Evolutionary conservation across 805 yeast species (phyloP).

Genomic region (Candida xyloterini): DNA sequence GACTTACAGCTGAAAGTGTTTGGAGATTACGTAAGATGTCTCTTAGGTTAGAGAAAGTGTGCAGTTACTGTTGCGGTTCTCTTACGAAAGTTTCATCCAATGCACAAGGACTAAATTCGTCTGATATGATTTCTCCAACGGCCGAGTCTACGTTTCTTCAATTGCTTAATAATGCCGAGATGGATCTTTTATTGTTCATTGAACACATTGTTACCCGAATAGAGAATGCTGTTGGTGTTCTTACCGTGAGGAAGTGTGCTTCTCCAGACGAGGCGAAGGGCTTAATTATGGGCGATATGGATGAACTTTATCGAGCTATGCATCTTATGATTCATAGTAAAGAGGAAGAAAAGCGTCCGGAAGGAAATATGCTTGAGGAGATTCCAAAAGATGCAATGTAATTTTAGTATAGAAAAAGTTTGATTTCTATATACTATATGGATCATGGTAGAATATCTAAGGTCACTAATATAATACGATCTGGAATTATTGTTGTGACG

Average conservation of each 20-base stretch:
- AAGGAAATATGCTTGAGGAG: neutral
- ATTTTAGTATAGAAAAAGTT: neutral
- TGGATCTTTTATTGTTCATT: constrained; percentile 52
- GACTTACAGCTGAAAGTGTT: constrained; percentile 28
- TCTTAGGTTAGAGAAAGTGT: constrained; percentile 55
- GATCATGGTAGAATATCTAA: constrained; percentile 1
- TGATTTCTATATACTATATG: constrained; percentile 1
- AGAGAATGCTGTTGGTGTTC: constrained; percentile 52
- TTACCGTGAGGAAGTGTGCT: constrained; percentile 40
- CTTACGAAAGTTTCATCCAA: constrained; percentile 21
- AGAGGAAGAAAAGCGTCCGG: constrained; percentile 1
- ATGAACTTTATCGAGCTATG: constrained; percentile 24
- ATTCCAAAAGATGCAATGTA: neutral
- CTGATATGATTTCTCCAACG: constrained; percentile 18
- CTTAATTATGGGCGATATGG: constrained; percentile 11
- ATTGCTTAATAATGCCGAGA: constrained; percentile 22
- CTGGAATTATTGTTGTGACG: neutral
- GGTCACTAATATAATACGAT: neutral
- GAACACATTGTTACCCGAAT: constrained; percentile 68
- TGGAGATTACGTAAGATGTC: constrained; percentile 50
- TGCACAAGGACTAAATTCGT: neutral
- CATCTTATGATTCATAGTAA: constrained; percentile 3
- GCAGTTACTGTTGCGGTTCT: constrained; percentile 42
- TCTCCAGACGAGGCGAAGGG: constrained; percentile 9
- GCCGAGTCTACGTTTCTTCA: constrained; percentile 18